Evolutionary conservation across 2,329 filamentous ascomycete species (phyloP), one percentile per base, ranked within the genome.

Genomic region (Arthrobotrys conoides): DNA sequence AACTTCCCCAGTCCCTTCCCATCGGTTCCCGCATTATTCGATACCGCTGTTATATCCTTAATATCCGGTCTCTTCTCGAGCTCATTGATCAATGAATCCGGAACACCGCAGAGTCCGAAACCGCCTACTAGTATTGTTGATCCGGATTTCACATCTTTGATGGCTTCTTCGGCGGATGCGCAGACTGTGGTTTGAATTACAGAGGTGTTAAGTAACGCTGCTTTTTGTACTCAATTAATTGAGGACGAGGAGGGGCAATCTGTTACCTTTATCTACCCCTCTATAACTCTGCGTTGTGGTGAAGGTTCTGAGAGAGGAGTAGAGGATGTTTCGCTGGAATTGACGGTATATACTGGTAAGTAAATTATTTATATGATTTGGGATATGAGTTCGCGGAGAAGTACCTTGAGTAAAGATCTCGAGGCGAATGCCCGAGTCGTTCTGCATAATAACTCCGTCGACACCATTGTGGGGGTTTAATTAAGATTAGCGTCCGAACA

Each of bases 41-140:
- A 94, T 1, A 94, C 91, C 20, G 91, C 92, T 0, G 91, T 93
- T 33, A 95, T 86, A 0, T 75, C 66, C 2, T 76, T 80, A 53
- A 82, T 80, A 6, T 80, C 80, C 0, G 81, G 80, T 33, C 72
- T 73, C 48, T 81, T 80, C 51, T 89, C 87, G 46, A 95, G 88
- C 16, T 91, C 90, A 48, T 89, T 87, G 82, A 94, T 94, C 5
- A 94, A 85, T 0, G 92, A 93, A 83, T 93, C 91, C 69, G 90
- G 89, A 18, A 94, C 91, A 80, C 92, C 92, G 81, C 91, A 94
- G 12, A 95, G 88, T n/a, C 93, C 93, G 83, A 95, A 95, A 0
- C 92, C 93, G 16, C 92, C 91, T 83, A 92, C 93, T 70, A 95
- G 86, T 41, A 95, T 86, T 0, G 89, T 92, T 10, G 89, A 90